These are phyloP conservation scores for Erucastrum elatum DNA, from an alignment of 345 rosid genomes.

Conservation along the genomic window DNA sequence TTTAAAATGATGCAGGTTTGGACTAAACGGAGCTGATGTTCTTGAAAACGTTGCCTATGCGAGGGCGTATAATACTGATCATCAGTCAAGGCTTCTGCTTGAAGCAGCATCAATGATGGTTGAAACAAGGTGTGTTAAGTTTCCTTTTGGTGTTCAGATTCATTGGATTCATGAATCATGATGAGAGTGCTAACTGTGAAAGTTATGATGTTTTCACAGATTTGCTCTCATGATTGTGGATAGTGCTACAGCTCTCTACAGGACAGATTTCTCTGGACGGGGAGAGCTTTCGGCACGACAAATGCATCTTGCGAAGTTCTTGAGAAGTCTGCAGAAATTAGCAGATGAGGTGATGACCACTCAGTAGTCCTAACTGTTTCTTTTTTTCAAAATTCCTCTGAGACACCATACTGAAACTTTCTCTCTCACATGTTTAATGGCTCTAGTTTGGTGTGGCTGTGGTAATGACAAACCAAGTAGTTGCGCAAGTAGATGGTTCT, in stretches of 20 bases:
- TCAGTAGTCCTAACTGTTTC: constrained; percentile 44
- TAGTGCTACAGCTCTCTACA: constrained; percentile 90
- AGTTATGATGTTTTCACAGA: constrained; percentile 42
- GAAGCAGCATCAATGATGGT: constrained; percentile 99
- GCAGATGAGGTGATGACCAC: constrained; percentile 82
- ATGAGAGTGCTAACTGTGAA: constrained; percentile 7
- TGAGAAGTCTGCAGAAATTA: constrained; percentile 91
- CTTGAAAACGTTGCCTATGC: constrained; percentile 97
- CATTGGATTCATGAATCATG: not conserved
- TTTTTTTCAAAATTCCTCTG: not conserved
- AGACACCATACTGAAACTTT: constrained; percentile 9
- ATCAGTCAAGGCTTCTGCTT: constrained; percentile 93
- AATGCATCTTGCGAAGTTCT: constrained; percentile 98
- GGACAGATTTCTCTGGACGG: constrained; percentile 94
- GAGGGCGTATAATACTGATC: constrained; percentile 97
- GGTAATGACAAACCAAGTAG: constrained; percentile 94
- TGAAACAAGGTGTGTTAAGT: constrained; percentile 66
- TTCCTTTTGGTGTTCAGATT: not conserved
- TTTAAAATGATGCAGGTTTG: constrained; percentile 56
- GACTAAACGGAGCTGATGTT: constrained; percentile 91
- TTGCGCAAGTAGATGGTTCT: constrained; percentile 98
- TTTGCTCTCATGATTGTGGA: constrained; percentile 96
- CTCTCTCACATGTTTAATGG: not conserved
- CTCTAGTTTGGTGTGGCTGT: constrained; percentile 91
- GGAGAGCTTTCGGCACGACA: constrained; percentile 96